phyloP scores from a whole-genome alignment of 495 filamentous ascomycete genomes.

The Aspergillus nanangensis region DNA sequence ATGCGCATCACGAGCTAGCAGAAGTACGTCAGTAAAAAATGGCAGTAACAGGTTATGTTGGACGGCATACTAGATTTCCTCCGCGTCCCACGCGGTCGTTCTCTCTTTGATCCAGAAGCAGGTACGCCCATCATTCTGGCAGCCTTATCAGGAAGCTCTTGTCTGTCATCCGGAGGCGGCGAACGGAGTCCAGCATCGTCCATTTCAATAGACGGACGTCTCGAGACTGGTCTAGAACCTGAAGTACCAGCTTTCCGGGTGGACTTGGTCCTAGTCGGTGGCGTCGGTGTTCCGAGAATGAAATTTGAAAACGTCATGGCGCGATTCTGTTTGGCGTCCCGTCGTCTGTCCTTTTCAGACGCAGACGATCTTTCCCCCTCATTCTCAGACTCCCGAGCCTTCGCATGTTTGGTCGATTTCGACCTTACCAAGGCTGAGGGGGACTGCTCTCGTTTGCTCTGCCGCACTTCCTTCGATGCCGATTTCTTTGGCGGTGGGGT shows the following conservation, averaged over 20 bases:
- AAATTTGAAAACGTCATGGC: conserved; percentile 47
- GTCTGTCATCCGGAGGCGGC: conserved; percentile 48
- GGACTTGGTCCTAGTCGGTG: conserved; percentile 47
- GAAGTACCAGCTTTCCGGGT: conserved; percentile 34
- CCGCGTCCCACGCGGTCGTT: conserved; percentile 30
- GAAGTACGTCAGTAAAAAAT: conserved; percentile 4
- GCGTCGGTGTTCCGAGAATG: conserved; percentile 42
- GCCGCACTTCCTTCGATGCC: conserved; percentile 36
- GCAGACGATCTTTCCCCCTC: conserved; percentile 50
- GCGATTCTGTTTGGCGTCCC: conserved; percentile 39
- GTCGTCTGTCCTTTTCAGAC: conserved; percentile 46
- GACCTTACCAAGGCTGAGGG: conserved; percentile 39
- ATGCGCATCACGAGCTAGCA: conserved; percentile 54
- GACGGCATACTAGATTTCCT: conserved; percentile 33
- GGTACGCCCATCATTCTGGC: conserved; percentile 56
- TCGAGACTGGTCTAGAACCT: conserved; percentile 36
- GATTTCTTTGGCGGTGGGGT: conserved; percentile 47
- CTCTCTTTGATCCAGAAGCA: conserved; percentile 29
- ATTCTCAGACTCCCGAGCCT: conserved; percentile 38
- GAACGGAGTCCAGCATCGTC: conserved; percentile 45
- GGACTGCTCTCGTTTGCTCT: conserved; percentile 21
- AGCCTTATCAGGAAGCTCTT: conserved; percentile 49
- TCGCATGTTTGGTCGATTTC: conserved; percentile 44
- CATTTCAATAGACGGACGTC: conserved; percentile 47
- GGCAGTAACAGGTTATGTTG: neutral